These are phyloP conservation scores for Senecio squalidus DNA, from an alignment of 140 eudicot genomes.

Conservation along the genomic window DNA sequence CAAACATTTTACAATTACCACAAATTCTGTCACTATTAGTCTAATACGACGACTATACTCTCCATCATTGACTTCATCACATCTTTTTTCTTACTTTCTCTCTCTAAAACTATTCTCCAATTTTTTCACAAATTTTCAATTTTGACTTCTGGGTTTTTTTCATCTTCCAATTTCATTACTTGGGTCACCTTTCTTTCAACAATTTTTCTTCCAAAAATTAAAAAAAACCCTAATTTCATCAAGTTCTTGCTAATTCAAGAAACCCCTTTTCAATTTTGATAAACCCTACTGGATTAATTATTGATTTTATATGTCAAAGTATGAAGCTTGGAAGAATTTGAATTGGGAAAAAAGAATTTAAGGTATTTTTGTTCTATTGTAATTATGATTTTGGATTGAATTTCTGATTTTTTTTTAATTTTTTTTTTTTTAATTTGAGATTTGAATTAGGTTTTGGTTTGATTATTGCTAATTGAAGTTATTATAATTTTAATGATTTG, in stretches of 20 bases:
- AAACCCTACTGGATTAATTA: not conserved
- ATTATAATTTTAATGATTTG: constrained; percentile 8
- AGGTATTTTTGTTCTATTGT: constrained; percentile 13
- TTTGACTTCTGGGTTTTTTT: constrained; percentile 31
- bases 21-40: constrained; percentile 22
- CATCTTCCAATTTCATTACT: constrained; percentile 20
- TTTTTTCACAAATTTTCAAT: constrained; percentile 6
- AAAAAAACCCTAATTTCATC: constrained; percentile 10
- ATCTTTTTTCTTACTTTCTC: constrained; percentile 3
- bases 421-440: constrained; percentile 8
- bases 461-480: constrained; percentile 9
- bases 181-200: constrained; percentile 21
- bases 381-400: constrained; percentile 10
- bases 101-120: constrained; percentile 11
- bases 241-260: not conserved
- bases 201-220: constrained; percentile 8
- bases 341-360: not conserved
- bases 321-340: constrained; percentile 12
- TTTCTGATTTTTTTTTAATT: not conserved
- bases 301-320: not conserved
- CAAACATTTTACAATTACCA: not conserved
- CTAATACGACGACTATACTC: constrained; percentile 40
- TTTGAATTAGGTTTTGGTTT: constrained; percentile 15
- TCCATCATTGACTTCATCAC: constrained; percentile 27
- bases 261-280: not conserved